Evolutionary conservation across 306 rosid genomes (phyloP), one percentile per base, ranked within the genome.

Genomic region (Cicer judaicum): DNA sequence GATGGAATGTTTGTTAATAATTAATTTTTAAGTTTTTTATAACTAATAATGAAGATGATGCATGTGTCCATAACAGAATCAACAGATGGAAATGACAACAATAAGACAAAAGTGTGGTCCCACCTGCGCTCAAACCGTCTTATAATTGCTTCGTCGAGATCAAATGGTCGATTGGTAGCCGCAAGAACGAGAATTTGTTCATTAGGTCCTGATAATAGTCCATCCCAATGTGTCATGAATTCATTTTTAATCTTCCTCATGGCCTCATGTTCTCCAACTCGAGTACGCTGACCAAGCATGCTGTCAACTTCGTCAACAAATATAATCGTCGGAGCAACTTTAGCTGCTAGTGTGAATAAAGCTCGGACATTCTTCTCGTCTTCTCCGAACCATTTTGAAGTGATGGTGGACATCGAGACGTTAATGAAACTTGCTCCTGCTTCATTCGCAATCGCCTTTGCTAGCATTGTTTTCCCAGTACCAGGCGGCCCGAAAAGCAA

Each of bases 401-500:
- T 91, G 83, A 91, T 89, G 34, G 92, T 91, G 50, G 97, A 91
- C 92, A 91, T 89, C 4, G 97, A 91, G 44, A 91, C 92, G 55
- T n/a, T n/a, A n/a, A n/a, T n/a, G n/a, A n/a, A n/a, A n/a, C n/a
- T n/a, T n/a, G n/a, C n/a, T n/a, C n/a, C 89, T 5, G 95, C 95
- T 77, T 91, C 97, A 68, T 84, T 86, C 47, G 97, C 97, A 16
- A 91, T 86, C 10, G 97, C 97, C 76, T 91, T 91, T 44, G 95
- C 97, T 19, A 91, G 80, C 97, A 91, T 91, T 64, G 92, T 91
- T 80, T 91, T 91, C n/a, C 97, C 92, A 2, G 95, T 89, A 21
- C 97, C 97, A 19, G 97, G 97, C 47, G 97, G 97, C 3, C 97
- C 97, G 52, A 91, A 91, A n/a, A 91, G 97, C 79, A 91, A 73